Evolutionary conservation across 2,329 filamentous ascomycete genomes (phyloP), one percentile per base, ranked within the genome.

Genomic region (Corynespora cassiicola): DNA sequence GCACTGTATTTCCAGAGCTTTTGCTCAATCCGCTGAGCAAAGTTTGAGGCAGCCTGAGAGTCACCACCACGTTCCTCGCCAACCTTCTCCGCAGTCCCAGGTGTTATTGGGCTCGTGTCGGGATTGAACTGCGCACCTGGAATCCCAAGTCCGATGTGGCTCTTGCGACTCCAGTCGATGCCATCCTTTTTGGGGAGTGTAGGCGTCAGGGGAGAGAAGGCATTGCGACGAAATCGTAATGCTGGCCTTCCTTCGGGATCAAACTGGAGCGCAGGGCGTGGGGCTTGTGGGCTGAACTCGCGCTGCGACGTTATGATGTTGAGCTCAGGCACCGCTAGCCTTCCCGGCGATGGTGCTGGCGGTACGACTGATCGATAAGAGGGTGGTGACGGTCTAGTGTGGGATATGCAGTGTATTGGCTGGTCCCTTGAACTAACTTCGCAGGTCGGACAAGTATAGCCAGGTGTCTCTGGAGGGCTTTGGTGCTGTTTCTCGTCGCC

Each of bases 21-120:
- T 22, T 42, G 19, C 25, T 51, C 47, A 8, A 51, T 27, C 2
- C 36, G 24, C 31, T 51, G 44, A 2, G 47, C 44, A 20, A 45
- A 22, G 14, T 51, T 46, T 8, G n/a, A n/a, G n/a, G n/a, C n/a
- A n/a, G n/a, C n/a, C n/a, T n/a, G n/a, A n/a, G n/a, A n/a, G n/a
- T n/a, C n/a, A n/a, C n/a, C n/a, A n/a, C n/a, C n/a, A n/a, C n/a
- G n/a, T 42, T 27, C 19, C 29, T 23, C 19, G 15, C 22, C n/a
- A n/a, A n/a, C n/a, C 21, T 37, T 43, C 21, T 43, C 44, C 14
- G 25, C 31, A 16, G 38, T 39, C 2, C 35, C 27, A 17, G 39
- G 31, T 3, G 35, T 42, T 26, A 47, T 37, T 7, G 43, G 43
- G 30, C 39, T 47, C 14, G 16, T n/a, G 33, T 43, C 35, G 5